These are phyloP conservation scores for Ceraceosorus bombacis DNA, from an alignment of 1,284 basidiomycete genomes.

Conservation along the genomic window DNA sequence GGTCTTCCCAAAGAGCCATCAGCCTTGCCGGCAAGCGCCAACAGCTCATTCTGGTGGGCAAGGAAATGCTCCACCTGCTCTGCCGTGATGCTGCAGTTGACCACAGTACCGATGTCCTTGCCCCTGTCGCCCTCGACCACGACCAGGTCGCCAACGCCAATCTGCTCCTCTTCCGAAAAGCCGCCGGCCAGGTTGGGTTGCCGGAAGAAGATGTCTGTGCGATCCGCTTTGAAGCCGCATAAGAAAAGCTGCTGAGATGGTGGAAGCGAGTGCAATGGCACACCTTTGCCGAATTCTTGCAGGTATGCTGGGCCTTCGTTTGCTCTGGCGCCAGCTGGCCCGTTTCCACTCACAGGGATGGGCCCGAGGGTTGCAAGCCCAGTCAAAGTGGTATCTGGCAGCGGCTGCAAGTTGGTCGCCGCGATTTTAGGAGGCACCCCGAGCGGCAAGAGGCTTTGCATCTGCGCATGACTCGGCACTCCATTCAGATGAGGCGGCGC, in stretches of 20 bases:
- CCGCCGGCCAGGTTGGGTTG: constrained; percentile 9
- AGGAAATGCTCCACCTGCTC: constrained; percentile 65
- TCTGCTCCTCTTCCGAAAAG: constrained; percentile 27
- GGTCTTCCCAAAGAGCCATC: constrained; percentile 14
- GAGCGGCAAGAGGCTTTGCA: background rate
- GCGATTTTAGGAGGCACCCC: background rate
- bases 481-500: too few species aligned
- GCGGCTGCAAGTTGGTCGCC: background rate
- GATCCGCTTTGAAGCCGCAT: constrained; percentile 92
- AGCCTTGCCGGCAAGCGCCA: background rate
- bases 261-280: constrained; percentile 74
- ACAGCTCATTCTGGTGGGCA: constrained; percentile 32
- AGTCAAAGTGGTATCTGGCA: constrained; percentile 18
- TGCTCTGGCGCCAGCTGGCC: constrained; percentile 1
- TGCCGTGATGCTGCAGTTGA: constrained; percentile 55
- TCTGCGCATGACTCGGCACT: too few species aligned
- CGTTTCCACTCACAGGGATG: constrained; percentile 23
- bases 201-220: constrained; percentile 82
- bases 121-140: constrained; percentile 96
- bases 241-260: constrained; percentile 82
- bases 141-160: constrained; percentile 77
- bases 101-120: constrained; percentile 78
- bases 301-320: constrained; percentile 13
- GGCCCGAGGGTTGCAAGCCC: constrained; percentile 30
- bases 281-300: constrained; percentile 74